Base-by-base conservation (phyloP, 257 asterid species). In the Solanum microdontum region DNA sequence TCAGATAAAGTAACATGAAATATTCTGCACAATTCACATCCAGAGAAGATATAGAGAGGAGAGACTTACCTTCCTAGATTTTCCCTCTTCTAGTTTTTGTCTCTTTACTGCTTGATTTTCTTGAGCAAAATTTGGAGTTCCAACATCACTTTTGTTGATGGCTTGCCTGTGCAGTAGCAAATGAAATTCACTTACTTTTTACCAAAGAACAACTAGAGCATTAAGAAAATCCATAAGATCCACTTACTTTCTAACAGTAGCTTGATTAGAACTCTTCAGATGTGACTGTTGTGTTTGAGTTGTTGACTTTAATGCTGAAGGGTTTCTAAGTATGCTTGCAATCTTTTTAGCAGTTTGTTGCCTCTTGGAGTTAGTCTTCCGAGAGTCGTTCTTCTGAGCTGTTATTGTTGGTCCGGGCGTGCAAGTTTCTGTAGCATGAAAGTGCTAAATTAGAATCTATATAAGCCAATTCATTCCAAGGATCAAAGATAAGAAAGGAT, bases 81-180 rank as follows among this genome's bases (percentile, higher is more conserved):
- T 94, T 83, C 98, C 99, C 79, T 93, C 98, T 7, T 93, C 99
- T 85, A 97, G 93, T 86, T 95, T 97, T 89, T 97, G 99, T 93
- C 93, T 93, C 94, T 97, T 97, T 60, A 95, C 93, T 58, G 99
- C 98, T 89, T 87, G 99, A 90, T 94, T 95, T 82, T 95, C 98
- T 62, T 95, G 99, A 19, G 93, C 93, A 34, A 94, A 84, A 85
- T 83, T 93, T 79, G 94, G 95, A 89, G 97, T 90, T 90, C 93
- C 97, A 55, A 62, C 91, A 51, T 89, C 51, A 68, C 64, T 92
- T 90, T 91, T 94, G 66, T 45, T 91, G 89, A 88, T 93, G 28
- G 88, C 69, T 19, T 92, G 93, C 91, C 99, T 96, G 92, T 58
- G 45, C 48, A 88, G 26, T 33, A 58, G 39, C 86, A 84, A 51